Evolutionary conservation across 2,329 filamentous ascomycete species (phyloP), one percentile per base, ranked within the genome.

Genomic region (Xylaria sp.): DNA sequence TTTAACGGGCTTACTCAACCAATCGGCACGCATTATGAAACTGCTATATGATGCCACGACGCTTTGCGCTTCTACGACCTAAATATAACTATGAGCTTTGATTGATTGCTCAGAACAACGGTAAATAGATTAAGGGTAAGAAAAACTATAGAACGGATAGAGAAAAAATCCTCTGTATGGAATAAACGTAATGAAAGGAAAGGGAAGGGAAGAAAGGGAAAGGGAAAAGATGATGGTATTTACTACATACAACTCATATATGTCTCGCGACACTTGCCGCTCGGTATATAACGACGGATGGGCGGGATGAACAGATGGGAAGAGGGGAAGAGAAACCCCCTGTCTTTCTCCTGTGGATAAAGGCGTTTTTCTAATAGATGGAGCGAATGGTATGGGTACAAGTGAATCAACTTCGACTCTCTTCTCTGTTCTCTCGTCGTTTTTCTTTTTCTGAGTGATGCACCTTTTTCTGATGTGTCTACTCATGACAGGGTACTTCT

Each of bases 181-280:
- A 31, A 31, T 9, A 31, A 9, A 31, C 28, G 9, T 31, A 31
- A n/a, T n/a, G n/a, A 28, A 17, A 60, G 17, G 35, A 19, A 46
- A 58, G 43, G 53, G 40, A 38, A 23, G 23, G 17, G 31, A 2
- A 38, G 6, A 33, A 4, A 28, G 57, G 12, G 46, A n/a, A 47
- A 17, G 8, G 23, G 38, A 46, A 46, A 31, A 31, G 33, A 45
- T 23, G 9, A 50, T 19, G 37, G n/a, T n/a, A n/a, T n/a, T 31
- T n/a, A n/a, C 14, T 53, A 59, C 15, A 53, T 25, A n/a, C n/a
- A n/a, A n/a, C n/a, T n/a, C 17, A 28, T 31, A 14, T 21, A 21
- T 31, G 58, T 61, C 58, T 61, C 58, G 38, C 58, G 58, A 61
- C 58, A 45, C 45, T 51, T 45, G 49, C 17, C 23, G 49, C 19